phyloP scores from a whole-genome alignment of 768 basidiomycete genomes.

The Rhizopogon rudus region DNA sequence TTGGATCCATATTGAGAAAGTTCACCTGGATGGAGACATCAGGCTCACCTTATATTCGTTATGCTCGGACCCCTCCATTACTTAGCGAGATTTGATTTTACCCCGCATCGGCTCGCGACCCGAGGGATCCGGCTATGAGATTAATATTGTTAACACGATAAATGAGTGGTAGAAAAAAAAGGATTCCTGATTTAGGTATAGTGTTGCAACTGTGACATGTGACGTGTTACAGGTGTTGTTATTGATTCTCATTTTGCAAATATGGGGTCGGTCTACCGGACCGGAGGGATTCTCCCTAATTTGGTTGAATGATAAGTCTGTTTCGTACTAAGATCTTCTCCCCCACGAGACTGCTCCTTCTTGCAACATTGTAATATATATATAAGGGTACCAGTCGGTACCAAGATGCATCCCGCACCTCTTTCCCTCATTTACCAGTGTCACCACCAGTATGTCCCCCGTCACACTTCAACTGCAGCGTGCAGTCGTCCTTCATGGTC shows the following conservation, averaged over 20 bases:
- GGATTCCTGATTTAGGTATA: constrained; percentile 15
- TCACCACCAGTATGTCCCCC: constrained; percentile 33
- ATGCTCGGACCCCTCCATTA: neutral
- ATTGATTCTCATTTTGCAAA: constrained; percentile 12
- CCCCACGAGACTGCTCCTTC: constrained; percentile 29
- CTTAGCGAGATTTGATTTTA: constrained; percentile 13
- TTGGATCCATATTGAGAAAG: constrained; percentile 42
- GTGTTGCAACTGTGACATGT: neutral
- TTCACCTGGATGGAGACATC: neutral
- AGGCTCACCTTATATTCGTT: constrained; percentile 12
- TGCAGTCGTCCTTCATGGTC: constrained; percentile 80
- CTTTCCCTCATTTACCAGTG: constrained; percentile 12
- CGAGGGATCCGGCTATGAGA: constrained; percentile 17
- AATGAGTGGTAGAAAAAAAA: neutral
- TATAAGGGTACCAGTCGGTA: constrained; percentile 3
- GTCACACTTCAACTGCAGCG: constrained; percentile 49
- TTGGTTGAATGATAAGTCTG: constrained; percentile 14
- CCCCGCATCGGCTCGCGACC: constrained; percentile 25
- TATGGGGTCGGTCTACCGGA: constrained; percentile 24
- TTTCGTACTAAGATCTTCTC: constrained; percentile 22
- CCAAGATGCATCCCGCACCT: constrained; percentile 20
- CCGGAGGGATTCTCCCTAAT: constrained; percentile 22
- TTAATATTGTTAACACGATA: neutral
- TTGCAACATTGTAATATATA: constrained; percentile 28
- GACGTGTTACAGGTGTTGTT: constrained; percentile 7